Percentiles rank a stretch among this genome's conserved stretches.
Conservation (phyloP, 257 asterid genomes). For the Forsythia suspensa region DNA sequence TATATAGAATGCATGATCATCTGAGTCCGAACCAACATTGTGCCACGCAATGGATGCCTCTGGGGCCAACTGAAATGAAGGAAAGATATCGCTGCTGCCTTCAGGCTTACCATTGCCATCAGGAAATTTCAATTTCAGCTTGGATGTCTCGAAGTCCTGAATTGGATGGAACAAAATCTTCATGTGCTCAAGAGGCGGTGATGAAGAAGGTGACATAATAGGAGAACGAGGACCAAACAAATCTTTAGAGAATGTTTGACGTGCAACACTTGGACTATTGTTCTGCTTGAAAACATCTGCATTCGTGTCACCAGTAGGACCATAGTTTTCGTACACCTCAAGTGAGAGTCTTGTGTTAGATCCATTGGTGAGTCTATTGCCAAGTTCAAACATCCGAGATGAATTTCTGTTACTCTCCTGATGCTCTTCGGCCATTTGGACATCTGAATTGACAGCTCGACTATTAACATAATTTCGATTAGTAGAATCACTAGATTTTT, state of each 20-base stretch:
- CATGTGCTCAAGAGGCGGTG: conserved; percentile 96
- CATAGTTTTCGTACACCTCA: conserved; percentile 33
- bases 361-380: conserved; percentile 56
- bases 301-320: conserved; percentile 31
- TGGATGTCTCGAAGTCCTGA: conserved; percentile 59
- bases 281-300: conserved; percentile 37
- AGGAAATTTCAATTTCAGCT: conserved; percentile 78
- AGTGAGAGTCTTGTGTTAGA: conserved; percentile 46
- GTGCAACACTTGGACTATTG: conserved; percentile 28
- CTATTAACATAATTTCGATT: conserved; percentile 29
- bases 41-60: conserved; percentile 52
- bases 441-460: conserved; percentile 33
- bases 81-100: conserved; percentile 55
- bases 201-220: conserved; percentile 66
- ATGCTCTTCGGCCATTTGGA: conserved; percentile 26
- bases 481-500: conserved; percentile 41
- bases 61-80: conserved; percentile 97
- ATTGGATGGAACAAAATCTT: conserved; percentile 87
- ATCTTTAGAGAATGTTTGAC: conserved; percentile 40
- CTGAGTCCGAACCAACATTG: conserved; percentile 70
- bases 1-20: conserved; percentile 79
- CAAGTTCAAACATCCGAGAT: conserved; percentile 59
- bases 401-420: conserved; percentile 49
- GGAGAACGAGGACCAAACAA: conserved; percentile 51
- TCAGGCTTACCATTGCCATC: conserved; percentile 47